Percentiles rank a stretch among this genome's conserved stretches.
Conservation (phyloP, 2,329 filamentous ascomycete species). For the Claviceps maximensis region DNA sequence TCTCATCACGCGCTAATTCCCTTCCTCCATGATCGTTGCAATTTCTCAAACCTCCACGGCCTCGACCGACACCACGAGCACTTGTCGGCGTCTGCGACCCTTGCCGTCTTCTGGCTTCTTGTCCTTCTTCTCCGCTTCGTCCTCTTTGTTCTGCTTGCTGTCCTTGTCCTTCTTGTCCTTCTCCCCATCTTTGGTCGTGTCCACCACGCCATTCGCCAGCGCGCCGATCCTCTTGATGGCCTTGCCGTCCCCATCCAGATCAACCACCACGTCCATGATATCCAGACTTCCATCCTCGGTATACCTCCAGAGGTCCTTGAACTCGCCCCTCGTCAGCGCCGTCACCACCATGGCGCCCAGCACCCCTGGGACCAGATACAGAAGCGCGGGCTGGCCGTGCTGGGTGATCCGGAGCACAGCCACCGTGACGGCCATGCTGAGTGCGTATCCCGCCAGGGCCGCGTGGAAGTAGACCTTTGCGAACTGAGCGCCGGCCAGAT, state of each 20-base stretch:
- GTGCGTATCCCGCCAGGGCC: slow-evolving; percentile 59
- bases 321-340: slow-evolving; percentile 56
- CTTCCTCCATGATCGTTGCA: too few species aligned
- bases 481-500: slow-evolving; percentile 40
- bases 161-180: slow-evolving; percentile 6
- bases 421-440: slow-evolving; percentile 67
- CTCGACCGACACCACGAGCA: slow-evolving; percentile 23
- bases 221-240: slow-evolving; percentile 27
- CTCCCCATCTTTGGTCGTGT: slow-evolving; percentile 19
- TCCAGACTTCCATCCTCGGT: slow-evolving; percentile 57
- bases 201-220: slow-evolving; percentile 24
- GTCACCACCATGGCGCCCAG: slow-evolving; percentile 63
- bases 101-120: slow-evolving; percentile 8
- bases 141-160: slow-evolving; percentile 5
- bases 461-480: slow-evolving; percentile 77
- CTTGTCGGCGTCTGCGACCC: slow-evolving; percentile 14
- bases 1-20: too few species aligned
- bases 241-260: slow-evolving; percentile 36
- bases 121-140: background rate
- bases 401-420: slow-evolving; percentile 63
- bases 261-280: slow-evolving; percentile 39
- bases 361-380: slow-evolving; percentile 86
- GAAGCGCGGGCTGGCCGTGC: slow-evolving; percentile 76
- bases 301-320: slow-evolving; percentile 66
- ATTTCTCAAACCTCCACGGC: slow-evolving; percentile 9